Percentiles rank a stretch among this genome's conserved stretches.
Evolutionary conservation across 2,329 filamentous ascomycete species (phyloP).

Genomic region (Hansfordia pulvinata): DNA sequence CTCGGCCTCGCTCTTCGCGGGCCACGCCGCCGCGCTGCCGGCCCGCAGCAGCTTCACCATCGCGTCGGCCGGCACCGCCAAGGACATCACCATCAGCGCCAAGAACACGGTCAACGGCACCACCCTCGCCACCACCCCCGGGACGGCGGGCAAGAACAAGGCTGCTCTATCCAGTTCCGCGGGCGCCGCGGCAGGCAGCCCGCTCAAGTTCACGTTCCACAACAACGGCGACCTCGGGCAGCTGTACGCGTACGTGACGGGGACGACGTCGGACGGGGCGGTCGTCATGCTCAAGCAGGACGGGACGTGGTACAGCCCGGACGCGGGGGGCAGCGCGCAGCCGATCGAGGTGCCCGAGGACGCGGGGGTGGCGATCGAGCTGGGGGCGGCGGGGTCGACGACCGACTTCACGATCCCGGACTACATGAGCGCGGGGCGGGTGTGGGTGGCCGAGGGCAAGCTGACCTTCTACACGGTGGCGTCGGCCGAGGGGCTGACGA

Average conservation of each 20-base stretch:
- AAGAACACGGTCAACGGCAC: slow-evolving; percentile 26
- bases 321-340: slow-evolving; percentile 17
- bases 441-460: slow-evolving; percentile 19
- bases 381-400: slow-evolving; percentile 21
- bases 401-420: slow-evolving; percentile 17
- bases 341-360: slow-evolving; percentile 16
- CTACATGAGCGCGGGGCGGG: slow-evolving; percentile 17
- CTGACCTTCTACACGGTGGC: slow-evolving; percentile 17
- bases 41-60: too few species aligned
- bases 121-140: slow-evolving; percentile 1
- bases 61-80: slow-evolving; percentile 14
- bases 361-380: slow-evolving; percentile 20
- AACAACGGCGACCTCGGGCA: slow-evolving; percentile 1
- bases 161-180: slow-evolving; percentile 1
- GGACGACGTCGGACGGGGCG: slow-evolving; percentile 13
- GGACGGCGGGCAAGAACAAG: slow-evolving; percentile 5
- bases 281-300: slow-evolving; percentile 22
- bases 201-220: slow-evolving; percentile 1
- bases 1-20: too few species aligned
- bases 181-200: neutral
- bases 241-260: slow-evolving; percentile 21
- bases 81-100: slow-evolving; percentile 20
- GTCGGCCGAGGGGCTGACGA: slow-evolving; percentile 7
- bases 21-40: too few species aligned
- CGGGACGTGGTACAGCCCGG: slow-evolving; percentile 25